Evolutionary conservation across 257 asterid species (phyloP), one percentile per base, ranked within the genome.

Genomic region (Haberlea rhodopensis): DNA sequence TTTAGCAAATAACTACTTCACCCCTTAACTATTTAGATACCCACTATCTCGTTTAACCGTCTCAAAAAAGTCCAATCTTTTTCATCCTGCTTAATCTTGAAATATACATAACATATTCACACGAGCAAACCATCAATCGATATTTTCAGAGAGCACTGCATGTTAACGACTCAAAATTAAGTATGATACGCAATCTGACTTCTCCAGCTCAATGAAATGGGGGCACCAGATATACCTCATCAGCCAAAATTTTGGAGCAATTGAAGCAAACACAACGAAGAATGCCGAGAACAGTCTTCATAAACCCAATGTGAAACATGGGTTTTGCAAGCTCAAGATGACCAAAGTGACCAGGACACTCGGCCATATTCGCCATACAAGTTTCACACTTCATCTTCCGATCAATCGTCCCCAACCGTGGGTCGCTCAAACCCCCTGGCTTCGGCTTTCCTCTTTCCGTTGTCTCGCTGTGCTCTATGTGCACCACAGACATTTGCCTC

Each of bases 401-500:
- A 66, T 94, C 99, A 63, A 94, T 94, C 3, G 99, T 94, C 68
- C 99, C 99, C 19, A 94, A 79, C 11, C 90, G 78, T 16, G 89
- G 88, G 72, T 94, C 99, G 68, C 97, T 90, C 63, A 90, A 60
- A 22, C 99, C 99, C 5, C 95, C 97, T 0, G 85, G 74, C 81
- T 94, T 94, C 53, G 99, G 97, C 84, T 94, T 94, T 37, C 99
- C 97, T 65, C 95, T 84, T 48, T 94, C 97, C 54, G 87, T 94
- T 32, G 99, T 90, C 84, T 94, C 99, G 19, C 96, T 72, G 72
- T 94, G 99, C 80, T 94, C 99, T 53, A 94, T 94, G 60, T 94
- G 99, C 72, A 90, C 89, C 32, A 94, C 97, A 2, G 99, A 94
- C 95, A 90, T 90, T 89, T 94, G 99, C 71, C 99, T 74, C 99